Evolutionary conservation across 768 basidiomycete species (phyloP), one percentile per base, ranked within the genome.

Genomic region (Imleria badia): DNA sequence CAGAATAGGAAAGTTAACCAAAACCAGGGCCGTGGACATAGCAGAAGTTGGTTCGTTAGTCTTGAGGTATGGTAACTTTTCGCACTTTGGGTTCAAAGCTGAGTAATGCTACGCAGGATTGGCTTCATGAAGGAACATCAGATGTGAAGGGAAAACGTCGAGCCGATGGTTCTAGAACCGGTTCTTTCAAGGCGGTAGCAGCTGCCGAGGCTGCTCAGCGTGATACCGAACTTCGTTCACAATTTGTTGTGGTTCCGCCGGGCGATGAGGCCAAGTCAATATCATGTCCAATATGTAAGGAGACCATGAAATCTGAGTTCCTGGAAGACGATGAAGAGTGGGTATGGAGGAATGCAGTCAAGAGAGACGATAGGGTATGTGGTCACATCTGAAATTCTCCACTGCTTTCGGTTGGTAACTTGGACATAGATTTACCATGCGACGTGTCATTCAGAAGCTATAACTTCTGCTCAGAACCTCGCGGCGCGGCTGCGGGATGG

Each of bases 261-360:
- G 90, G 89, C 60, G 88, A 90, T 73, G 93, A 94, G 68, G 89
- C 91, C 51, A 87, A 86, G 65, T 75, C 81, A 23, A 74, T 92
- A 62, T 84, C 87, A 58, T 99, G 96, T 78, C 94, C 94, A 23
- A 91, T 99, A 62, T 99, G 97, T 83, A 97, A 96, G 77, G 96
- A 99, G 72, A 72, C 71, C 52, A 79, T 98, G 71, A 91, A 92
- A 77, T 84, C 86, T 60, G 96, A 97, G 75, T 98, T 91, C 69
- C 72, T 86, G 52, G 94, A 98, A 68, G 95, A 97, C 45, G 94
- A 95, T 56, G 96, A 98, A 75, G 96, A 97, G 56, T 98, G 95
- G 95, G 89, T 97, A 13, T 99, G 94, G 94, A 84, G 81, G 67
- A 96, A 99, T 66, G 93, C 95, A 0, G 78, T 92, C 19, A 83